Base-by-base conservation (phyloP, 2,329 filamentous ascomycete species). In the Phialophora tarda region DNA sequence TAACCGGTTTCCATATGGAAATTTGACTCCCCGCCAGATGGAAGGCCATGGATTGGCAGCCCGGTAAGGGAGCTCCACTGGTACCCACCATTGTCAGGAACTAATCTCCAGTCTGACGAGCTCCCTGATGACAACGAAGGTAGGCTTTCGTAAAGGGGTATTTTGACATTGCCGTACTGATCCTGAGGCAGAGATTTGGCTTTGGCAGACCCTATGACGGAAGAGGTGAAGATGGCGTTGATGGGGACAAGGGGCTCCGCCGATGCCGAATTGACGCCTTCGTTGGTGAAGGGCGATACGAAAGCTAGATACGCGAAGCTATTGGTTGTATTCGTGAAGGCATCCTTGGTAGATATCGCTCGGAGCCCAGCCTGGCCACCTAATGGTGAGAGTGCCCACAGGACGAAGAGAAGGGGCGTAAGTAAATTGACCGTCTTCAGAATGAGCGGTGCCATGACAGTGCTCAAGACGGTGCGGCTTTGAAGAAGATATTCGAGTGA, bases 221-320 rank as follows among this genome's bases (percentile, higher is more conserved):
- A n/a, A 44, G 59, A 32, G 14, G 59, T 61, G 32, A 61, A 61
- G 48, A 61, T 41, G 8, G 59, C 59, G 47, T 61, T 61, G 14
- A 53, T 61, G 10, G 59, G 59, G 59, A 61, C 8, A 8, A 61
- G 59, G 3, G 59, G 48, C 32, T 61, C 59, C 4, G 59, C 59
- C 12, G 59, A 61, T 34, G 59, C 30, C 23, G 48, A 61, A 26
- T 41, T 26, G 48, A 61, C 30, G 7, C 59, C 59, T 53, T 41
- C 30, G 30, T 61, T 61, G 47, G 44, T 54, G 28, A 61, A 61
- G 4, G 30, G n/a, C 10, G 59, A 61, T 8, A 61, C 59, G 24
- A 26, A 61, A 14, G 59, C 47, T n/a, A 61, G 59, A 54, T 61
- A 61, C 14, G 59, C 54, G 32, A 61, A 61, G 47, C 54, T 61